Percentiles rank a stretch among this genome's conserved stretches.
Conservation (phyloP, 345 rosid genomes). For the Hibiscus tridactylites region DNA sequence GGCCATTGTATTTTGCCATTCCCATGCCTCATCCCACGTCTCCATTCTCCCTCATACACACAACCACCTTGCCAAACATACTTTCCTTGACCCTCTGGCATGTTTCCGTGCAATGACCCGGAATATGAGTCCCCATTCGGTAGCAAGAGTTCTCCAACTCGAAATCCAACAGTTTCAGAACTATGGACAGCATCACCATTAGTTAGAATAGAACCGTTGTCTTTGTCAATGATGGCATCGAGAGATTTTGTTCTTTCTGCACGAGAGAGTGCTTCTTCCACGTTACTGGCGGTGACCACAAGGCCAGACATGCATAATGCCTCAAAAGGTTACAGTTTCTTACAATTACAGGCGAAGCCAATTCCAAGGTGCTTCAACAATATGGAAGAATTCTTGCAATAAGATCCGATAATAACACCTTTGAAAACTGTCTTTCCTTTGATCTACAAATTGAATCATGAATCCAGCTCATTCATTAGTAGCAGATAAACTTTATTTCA, state of each 20-base stretch:
- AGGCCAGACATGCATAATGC: constrained; percentile 90
- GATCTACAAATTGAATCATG: constrained; percentile 15
- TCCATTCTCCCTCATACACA: constrained; percentile 82
- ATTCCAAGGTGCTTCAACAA: constrained; percentile 15
- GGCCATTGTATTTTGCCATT: constrained; percentile 70
- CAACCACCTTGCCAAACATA: constrained; percentile 78
- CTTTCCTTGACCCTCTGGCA: constrained; percentile 76
- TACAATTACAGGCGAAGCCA: constrained; percentile 11
- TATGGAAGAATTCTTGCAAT: constrained; percentile 13
- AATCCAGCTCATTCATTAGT: constrained; percentile 2
- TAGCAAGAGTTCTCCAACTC: constrained; percentile 51
- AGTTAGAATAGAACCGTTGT: constrained; percentile 23
- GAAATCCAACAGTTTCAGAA: constrained; percentile 52
- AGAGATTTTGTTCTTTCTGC: constrained; percentile 78
- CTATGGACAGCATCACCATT: constrained; percentile 47
- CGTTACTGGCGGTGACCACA: constrained; percentile 40
- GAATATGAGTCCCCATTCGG: constrained; percentile 68
- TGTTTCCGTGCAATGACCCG: constrained; percentile 68
- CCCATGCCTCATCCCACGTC: constrained; percentile 84
- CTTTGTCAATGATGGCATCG: constrained; percentile 38
- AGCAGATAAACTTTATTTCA: constrained; percentile 8
- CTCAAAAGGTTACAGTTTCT: constrained; percentile 33
- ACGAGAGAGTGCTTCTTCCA: constrained; percentile 40
- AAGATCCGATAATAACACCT: constrained; percentile 14
- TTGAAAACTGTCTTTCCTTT: constrained; percentile 10